These are phyloP conservation scores for Pseudomonodictys pantanalensis DNA, from an alignment of 495 filamentous ascomycete genomes.

Conservation along the genomic window DNA sequence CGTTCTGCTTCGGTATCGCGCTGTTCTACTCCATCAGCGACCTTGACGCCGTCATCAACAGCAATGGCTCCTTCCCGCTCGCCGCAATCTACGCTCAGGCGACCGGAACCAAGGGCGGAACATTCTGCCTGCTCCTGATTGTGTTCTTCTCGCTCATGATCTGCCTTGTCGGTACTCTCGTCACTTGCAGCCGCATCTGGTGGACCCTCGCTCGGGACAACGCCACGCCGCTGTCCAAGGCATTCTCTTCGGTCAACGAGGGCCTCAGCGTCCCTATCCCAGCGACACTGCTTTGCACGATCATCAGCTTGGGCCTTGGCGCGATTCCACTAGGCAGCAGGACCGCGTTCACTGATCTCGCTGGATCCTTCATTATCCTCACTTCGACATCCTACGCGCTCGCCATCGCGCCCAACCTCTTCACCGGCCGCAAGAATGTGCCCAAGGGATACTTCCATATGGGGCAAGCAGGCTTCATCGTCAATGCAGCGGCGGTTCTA, in stretches of 20 bases:
- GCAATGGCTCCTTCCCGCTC: constrained; percentile 62
- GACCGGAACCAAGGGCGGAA: constrained; percentile 57
- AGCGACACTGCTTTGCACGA: constrained; percentile 62
- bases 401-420: constrained; percentile 70
- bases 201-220: constrained; percentile 80
- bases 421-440: constrained; percentile 64
- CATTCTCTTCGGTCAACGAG: constrained; percentile 50
- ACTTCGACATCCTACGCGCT: constrained; percentile 68
- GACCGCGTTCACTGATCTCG: constrained; percentile 72
- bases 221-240: constrained; percentile 52
- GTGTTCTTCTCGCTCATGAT: constrained; percentile 62
- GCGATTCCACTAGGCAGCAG: constrained; percentile 71
- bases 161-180: constrained; percentile 64
- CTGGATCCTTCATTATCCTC: constrained; percentile 70
- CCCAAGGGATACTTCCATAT: constrained; percentile 69
- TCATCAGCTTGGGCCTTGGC: constrained; percentile 62
- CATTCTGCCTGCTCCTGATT: constrained; percentile 67
- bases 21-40: constrained; percentile 70
- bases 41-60: constrained; percentile 55
- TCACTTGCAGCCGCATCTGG: constrained; percentile 71
- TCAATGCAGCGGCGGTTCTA: constrained; percentile 27
- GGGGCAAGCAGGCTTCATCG: constrained; percentile 23
- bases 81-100: constrained; percentile 76
- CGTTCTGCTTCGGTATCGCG: constrained; percentile 72
- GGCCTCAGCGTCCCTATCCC: constrained; percentile 58